Conservation (phyloP, 2,329 filamentous ascomycete genomes). For the Aspergillus nomiae region DNA sequence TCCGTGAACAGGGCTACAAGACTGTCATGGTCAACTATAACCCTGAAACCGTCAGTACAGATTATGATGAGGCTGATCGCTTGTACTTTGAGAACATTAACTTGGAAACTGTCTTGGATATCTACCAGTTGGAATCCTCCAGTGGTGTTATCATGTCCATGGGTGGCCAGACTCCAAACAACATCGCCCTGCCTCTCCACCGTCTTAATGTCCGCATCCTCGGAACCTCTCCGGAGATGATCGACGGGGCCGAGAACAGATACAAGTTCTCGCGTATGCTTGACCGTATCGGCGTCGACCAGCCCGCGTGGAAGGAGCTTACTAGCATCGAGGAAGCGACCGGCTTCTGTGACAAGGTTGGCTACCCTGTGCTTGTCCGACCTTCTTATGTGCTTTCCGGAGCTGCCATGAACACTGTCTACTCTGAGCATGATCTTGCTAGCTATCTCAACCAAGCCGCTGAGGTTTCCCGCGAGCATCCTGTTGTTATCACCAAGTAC, state of each 20-base stretch:
- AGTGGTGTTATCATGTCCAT: conserved; percentile 89
- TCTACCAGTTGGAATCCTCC: conserved; percentile 83
- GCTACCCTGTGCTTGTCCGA: conserved; percentile 90
- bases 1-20: conserved; percentile 82
- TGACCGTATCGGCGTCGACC: conserved; percentile 90
- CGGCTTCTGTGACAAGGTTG: conserved; percentile 82
- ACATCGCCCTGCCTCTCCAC: conserved; percentile 88
- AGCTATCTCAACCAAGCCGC: conserved; percentile 86
- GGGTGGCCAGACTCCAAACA: conserved; percentile 97
- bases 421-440: conserved; percentile 89
- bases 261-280: conserved; percentile 99
- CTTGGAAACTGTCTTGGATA: conserved; percentile 85
- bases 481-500: conserved; percentile 98
- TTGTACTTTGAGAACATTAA: conserved; percentile 97
- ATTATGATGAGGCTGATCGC: conserved; percentile 91
- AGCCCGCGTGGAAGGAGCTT: conserved; percentile 96
- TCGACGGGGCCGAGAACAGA: conserved; percentile 93
- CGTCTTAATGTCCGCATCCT: conserved; percentile 89
- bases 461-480: conserved; percentile 91
- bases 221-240: conserved; percentile 98
- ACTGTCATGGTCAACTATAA: conserved; percentile 97
- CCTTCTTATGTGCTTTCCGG: conserved; percentile 97
- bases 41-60: conserved; percentile 84
- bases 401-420: conserved; percentile 98
- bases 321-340: conserved; percentile 91